A percentile compares a stretch with the other conserved stretches of the same genome.
phyloP scores from a whole-genome alignment of 345 rosid genomes.

The Iberis pinnata region DNA sequence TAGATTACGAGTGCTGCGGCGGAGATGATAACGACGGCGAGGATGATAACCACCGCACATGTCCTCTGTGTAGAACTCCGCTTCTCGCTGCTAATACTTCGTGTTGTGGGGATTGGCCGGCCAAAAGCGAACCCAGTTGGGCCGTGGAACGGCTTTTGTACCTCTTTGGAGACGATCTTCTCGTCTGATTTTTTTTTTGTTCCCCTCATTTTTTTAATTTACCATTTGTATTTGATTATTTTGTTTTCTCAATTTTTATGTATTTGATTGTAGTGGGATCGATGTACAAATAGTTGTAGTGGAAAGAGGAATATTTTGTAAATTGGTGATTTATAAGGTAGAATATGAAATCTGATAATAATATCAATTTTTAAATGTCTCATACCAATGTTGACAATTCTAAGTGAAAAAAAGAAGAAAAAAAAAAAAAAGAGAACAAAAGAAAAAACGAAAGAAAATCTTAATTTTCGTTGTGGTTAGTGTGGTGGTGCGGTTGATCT shows the following conservation, averaged over 20 bases:
- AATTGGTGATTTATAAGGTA: slow-evolving; percentile 4
- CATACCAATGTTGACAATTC: too few species aligned
- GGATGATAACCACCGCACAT: slow-evolving; percentile 47
- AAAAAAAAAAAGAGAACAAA: too few species aligned
- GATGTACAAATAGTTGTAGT: too few species aligned
- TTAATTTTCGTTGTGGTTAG: too few species aligned
- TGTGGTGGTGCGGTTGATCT: too few species aligned
- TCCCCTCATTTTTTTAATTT: not conserved
- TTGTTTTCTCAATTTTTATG: too few species aligned
- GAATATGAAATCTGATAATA: not conserved
- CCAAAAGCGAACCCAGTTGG: slow-evolving; percentile 74
- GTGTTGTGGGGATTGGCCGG: slow-evolving; percentile 30
- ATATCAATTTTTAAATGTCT: too few species aligned
- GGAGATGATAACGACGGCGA: slow-evolving; percentile 38
- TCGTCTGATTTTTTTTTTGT: slow-evolving; percentile 27
- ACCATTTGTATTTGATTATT: slow-evolving; percentile 13
- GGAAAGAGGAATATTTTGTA: slow-evolving; percentile 14
- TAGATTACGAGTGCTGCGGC: slow-evolving; percentile 49
- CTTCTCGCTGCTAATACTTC: slow-evolving; percentile 36
- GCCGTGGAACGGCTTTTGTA: slow-evolving; percentile 80
- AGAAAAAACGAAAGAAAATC: too few species aligned
- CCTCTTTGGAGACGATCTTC: slow-evolving; percentile 83
- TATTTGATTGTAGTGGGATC: too few species aligned
- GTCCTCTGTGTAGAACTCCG: slow-evolving; percentile 90
- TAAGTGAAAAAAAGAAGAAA: too few species aligned